Percentiles rank a stretch among this genome's conserved stretches.
These are phyloP conservation scores for Ambrosia trifida DNA, from an alignment of 129 eudicot species.

Conservation along the genomic window DNA sequence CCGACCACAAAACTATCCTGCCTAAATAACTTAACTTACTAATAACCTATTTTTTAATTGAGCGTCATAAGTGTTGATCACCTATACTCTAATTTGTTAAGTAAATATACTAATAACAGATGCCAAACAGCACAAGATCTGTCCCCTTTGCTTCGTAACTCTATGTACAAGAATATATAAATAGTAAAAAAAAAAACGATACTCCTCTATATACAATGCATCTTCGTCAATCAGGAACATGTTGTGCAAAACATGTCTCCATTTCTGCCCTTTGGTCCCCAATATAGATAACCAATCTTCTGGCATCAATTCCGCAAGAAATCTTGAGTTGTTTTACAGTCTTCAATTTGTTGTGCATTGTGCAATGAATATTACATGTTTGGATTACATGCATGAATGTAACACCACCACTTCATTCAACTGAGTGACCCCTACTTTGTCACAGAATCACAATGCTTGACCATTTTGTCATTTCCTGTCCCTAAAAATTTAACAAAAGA, in stretches of 20 bases:
- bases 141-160: too few relatives aligned
- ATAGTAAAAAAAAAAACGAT: neutral
- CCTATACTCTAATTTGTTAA: neutral
- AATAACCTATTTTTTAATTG: neutral
- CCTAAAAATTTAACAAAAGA: constrained; percentile 28
- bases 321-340: constrained; percentile 20
- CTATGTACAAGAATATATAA: neutral
- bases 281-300: neutral
- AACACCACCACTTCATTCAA: constrained; percentile 20
- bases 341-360: neutral
- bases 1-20: too few relatives aligned
- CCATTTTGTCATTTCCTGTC: constrained; percentile 15
- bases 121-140: neutral
- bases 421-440: constrained; percentile 15
- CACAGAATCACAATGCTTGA: constrained; percentile 13
- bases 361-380: constrained; percentile 24
- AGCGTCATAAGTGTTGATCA: neutral
- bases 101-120: neutral
- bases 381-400: constrained; percentile 32
- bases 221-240: constrained; percentile 32
- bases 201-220: constrained; percentile 22
- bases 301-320: constrained; percentile 11
- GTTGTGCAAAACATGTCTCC: constrained; percentile 26
- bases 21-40: neutral
- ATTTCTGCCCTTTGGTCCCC: constrained; percentile 28